Base-by-base conservation (phyloP, 2,329 filamentous ascomycete genomes). In the Colletotrichum sp. region DNA sequence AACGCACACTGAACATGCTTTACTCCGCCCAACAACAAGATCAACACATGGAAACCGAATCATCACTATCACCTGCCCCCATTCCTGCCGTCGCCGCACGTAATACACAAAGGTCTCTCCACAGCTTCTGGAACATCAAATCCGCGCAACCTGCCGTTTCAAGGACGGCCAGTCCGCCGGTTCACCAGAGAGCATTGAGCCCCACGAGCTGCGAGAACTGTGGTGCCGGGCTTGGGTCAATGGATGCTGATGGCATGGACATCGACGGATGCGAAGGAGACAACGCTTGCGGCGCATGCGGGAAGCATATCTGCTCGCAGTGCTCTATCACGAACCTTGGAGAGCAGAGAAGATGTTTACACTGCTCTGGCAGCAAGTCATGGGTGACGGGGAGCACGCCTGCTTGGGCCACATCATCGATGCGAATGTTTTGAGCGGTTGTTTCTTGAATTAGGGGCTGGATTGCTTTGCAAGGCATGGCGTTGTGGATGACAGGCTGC, bases 61-160 rank as follows among this genome's bases (percentile, higher is more conserved):
- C 76, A 22, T 74, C 79, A 27, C 58, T 77, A 71, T 22, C 77
- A 10, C 34, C 79, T 69, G 66, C 66, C 55, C 52, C 79, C 27
- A 65, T 64, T n/a, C 28, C 74, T 72, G 22, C 68, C 39, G 16
- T 74, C 75, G 15, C 67, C 39, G 22, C 77, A 48, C 25, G 61
- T 62, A 52, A 52, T 65, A 80, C 70, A 27, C 91, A 93, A 80
- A 84, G 86, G 6, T 91, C 89, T 0, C 84, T 93, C 0, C 91
- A 93, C 81, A 89, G 85, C 55, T 93, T 93, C 83, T 93, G 91
- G 91, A 87, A 87, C n/a, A 86, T 93, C 16, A 87, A 85, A 3
- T 84, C 85, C 0, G 81, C 84, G 0, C 81, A 84, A 0, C 81
- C 87, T 7, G 77, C 79, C 15, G 66, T 82, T 0, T 79, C 80